These are phyloP conservation scores for Citrus cavaleriei DNA, from an alignment of 345 rosid genomes.

Conservation along the genomic window DNA sequence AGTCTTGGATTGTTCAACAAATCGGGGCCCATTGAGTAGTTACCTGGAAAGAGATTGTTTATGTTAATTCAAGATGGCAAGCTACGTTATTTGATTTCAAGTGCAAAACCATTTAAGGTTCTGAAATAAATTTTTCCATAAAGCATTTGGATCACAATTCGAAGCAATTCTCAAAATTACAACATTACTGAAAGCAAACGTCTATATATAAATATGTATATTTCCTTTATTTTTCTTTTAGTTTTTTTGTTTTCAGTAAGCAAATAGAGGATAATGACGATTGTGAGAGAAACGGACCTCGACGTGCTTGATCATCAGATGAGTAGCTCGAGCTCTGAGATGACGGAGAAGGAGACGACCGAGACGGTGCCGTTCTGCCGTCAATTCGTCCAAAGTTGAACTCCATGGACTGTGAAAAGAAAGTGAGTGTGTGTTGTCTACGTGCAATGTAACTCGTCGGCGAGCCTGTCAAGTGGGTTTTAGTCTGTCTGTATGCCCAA, in stretches of 20 bases:
- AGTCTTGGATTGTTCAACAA: conserved; percentile 4
- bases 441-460: no score
- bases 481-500: no score
- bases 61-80: not conserved
- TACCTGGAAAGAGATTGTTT: not conserved
- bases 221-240: no score
- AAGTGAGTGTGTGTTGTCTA: not conserved
- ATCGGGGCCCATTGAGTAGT: not conserved
- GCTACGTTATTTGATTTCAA: not conserved
- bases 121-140: no score
- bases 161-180: not conserved
- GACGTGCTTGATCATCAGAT: conserved; percentile 18
- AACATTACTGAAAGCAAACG: not conserved
- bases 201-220: no score
- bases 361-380: conserved; percentile 8
- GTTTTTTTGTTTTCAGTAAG: not conserved
- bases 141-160: not conserved
- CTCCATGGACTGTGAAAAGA: conserved; percentile 23
- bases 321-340: conserved; percentile 10
- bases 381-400: conserved; percentile 41
- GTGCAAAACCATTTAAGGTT: not conserved
- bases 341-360: conserved; percentile 7
- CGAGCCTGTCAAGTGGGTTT: not conserved
- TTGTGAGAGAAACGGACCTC: conserved; percentile 7
- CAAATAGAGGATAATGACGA: not conserved